A percentile compares a stretch with the other conserved stretches of the same genome.
Conservation (phyloP, 352 stramenopile species). For the Globisporangium alternatum region DNA sequence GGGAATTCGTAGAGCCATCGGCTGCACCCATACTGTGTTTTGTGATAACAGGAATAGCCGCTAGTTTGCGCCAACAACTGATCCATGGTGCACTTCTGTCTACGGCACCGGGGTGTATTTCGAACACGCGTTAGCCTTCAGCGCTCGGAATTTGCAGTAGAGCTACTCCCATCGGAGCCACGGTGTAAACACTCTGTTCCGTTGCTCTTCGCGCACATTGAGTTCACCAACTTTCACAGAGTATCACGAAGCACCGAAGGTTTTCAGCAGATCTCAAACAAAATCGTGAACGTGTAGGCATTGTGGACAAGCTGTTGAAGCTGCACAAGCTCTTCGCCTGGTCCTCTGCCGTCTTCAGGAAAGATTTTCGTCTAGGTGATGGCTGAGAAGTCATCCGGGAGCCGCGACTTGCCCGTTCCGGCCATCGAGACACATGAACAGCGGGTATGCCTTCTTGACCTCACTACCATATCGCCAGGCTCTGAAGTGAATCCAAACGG, state of each 20-base stretch:
- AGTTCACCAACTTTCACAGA: neutral
- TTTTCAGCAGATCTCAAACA: neutral
- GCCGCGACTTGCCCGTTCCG: neutral
- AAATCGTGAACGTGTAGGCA: neutral
- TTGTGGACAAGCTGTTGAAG: neutral
- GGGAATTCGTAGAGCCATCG: no score
- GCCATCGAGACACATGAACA: neutral
- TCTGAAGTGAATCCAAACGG: neutral
- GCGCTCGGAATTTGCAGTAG: neutral
- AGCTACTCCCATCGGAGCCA: neutral
- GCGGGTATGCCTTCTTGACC: neutral
- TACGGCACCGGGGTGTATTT: neutral
- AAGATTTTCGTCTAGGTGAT: neutral
- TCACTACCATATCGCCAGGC: neutral
- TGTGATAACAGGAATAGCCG: no score
- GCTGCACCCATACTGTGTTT: no score
- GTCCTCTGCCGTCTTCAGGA: neutral
- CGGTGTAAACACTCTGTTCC: neutral
- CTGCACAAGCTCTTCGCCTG: neutral
- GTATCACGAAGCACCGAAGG: neutral
- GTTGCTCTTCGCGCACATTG: neutral
- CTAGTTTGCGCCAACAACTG: no score
- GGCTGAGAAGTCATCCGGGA: neutral
- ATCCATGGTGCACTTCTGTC: no score
- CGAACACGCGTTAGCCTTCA: neutral